Conservation (phyloP, 1,284 basidiomycete species). For the Megacollybia platyphylla region DNA sequence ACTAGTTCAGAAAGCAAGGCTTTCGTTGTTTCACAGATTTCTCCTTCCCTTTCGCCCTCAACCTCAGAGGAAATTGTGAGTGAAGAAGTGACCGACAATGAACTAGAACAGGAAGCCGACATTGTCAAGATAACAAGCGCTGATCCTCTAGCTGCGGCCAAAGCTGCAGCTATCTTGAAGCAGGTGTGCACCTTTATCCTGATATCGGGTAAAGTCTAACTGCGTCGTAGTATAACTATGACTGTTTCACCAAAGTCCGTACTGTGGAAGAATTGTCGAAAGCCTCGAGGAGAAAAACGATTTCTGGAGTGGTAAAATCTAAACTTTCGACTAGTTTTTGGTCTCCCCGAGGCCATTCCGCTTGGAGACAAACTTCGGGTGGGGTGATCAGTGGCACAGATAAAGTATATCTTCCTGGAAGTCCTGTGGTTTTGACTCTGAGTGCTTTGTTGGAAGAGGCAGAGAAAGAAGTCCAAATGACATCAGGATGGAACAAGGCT, state of each 20-base stretch:
- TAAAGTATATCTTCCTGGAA: constrained; percentile 39
- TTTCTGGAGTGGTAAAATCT: constrained; percentile 3
- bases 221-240: constrained; percentile 63
- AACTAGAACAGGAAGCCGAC: constrained; percentile 17
- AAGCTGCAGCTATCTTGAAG: constrained; percentile 83
- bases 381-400: constrained; percentile 31
- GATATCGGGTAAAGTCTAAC: not conserved
- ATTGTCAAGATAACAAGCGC: constrained; percentile 69
- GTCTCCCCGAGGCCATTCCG: constrained; percentile 5
- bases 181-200: constrained; percentile 33
- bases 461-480: constrained; percentile 31
- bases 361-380: constrained; percentile 22
- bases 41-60: not conserved
- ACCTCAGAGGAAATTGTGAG: constrained; percentile 6
- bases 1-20: no score
- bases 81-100: constrained; percentile 16
- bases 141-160: constrained; percentile 73
- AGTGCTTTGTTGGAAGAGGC: constrained; percentile 46
- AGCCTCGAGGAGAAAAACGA: constrained; percentile 6
- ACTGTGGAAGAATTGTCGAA: constrained; percentile 9
- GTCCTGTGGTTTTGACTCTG: constrained; percentile 36
- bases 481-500: constrained; percentile 5
- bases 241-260: constrained; percentile 52
- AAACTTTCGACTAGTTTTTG: not conserved
- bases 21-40: no score